Evolutionary conservation across 371 early-diverging fungal genomes (phyloP), one percentile per base, ranked within the genome.

Genomic region (Mortierella sp.): DNA sequence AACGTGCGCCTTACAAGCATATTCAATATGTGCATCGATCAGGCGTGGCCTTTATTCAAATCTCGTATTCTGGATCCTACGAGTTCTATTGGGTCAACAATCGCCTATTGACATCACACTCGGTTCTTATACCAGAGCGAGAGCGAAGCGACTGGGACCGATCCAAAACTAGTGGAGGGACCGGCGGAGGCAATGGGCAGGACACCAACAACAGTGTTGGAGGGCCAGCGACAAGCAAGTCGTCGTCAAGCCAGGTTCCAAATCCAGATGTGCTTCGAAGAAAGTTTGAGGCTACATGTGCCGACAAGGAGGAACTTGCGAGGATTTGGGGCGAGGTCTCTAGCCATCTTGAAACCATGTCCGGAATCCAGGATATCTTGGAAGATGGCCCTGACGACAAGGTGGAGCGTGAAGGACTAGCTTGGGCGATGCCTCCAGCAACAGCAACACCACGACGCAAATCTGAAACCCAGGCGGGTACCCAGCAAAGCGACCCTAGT

Each of bases 51-150:
- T 95, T 97, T 86, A 89, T 98, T 25, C 96, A 96, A 73, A 91
- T 97, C 16, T 83, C 91, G 17, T 85, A 84, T 27, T 78, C 82
- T 8, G 89, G 87, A 5, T 74, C 87, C 4, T 51, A 54, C 22
- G 96, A 96, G 0, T 94, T 95, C 58, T 86, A 89, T 53, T 98
- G 96, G 96, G 89, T 94, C 27, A 94, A 91, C 67, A 98, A 97
- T 71, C 86, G 94, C 27, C 76, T 97, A 21, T 83, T 85, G 54
- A 89, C 91, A 1, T 90, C 90, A 54, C 90, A 90, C 71, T 85
- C 85, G 48, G 83, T 85, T 25, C 68, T 60, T 6, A 51, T 61
- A n/a, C 64, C 65, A 1, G 77, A 76, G 13, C 60, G 69, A 4
- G 69, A 64, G 31, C 69, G 70, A 39, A 50, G 55, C 40, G 77